Evolutionary conservation across 2,329 filamentous ascomycete genomes (phyloP).

Genomic region (Mollisiaceae sp.): DNA sequence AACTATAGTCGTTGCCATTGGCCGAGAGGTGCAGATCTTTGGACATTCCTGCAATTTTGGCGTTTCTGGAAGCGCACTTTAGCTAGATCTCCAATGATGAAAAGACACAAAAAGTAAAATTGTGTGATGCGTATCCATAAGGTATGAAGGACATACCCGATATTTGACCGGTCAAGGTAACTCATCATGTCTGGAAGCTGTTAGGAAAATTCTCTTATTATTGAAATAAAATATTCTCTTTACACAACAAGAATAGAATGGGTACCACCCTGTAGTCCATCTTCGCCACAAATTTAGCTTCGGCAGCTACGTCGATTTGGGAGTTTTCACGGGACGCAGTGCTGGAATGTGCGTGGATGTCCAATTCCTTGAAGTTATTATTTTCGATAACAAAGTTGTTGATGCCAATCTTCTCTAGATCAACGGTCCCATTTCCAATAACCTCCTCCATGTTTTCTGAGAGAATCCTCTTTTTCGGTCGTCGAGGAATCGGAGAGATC

Average conservation of each 20-base stretch:
- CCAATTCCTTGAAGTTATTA: no score
- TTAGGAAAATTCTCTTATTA: not conserved
- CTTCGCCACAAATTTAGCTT: not conserved
- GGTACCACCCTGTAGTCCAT: not conserved
- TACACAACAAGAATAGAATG: not conserved
- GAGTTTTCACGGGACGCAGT: not conserved
- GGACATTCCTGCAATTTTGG: conserved; percentile 56
- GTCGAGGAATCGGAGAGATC: no score
- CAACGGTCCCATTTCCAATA: no score
- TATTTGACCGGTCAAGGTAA: conserved; percentile 12
- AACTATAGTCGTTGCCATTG: conserved; percentile 38
- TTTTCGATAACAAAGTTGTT: no score
- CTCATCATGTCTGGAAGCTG: conserved; percentile 9
- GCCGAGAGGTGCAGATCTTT: conserved; percentile 54
- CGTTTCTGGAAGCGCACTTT: conserved; percentile 50
- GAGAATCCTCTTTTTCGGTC: no score
- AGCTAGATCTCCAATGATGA: no score
- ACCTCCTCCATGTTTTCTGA: no score
- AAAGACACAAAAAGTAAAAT: no score
- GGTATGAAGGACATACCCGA: conserved; percentile 3
- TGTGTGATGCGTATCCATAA: no score
- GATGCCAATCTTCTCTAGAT: no score
- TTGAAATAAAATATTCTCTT: no score
- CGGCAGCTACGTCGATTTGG: not conserved
- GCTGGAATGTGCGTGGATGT: not conserved